Base-by-base conservation (phyloP, 225 moss, liverwort and hornwort genomes). In the Bryum argenteum region DNA sequence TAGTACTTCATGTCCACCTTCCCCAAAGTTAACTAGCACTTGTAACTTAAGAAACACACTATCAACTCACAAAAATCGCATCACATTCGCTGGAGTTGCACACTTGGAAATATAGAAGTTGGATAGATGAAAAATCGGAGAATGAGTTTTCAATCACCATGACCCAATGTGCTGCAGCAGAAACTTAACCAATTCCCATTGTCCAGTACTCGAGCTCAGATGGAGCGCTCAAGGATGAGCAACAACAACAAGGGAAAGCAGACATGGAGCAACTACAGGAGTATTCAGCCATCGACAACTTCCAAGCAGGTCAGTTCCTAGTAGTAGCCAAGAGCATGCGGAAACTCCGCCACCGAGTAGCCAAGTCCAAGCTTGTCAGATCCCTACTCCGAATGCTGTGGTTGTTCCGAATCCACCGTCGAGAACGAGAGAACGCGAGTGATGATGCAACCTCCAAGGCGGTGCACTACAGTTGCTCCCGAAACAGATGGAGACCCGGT, bases 401-500 rank as follows among this genome's bases (percentile, higher is more conserved):
- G 51, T 18, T 71, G 5, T 23, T 52, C 11, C 66, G 75, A 37
- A 53, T 63, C 16, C 53, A 63, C n/a, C 58, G 75, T n/a, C n/a
- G 18, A 71, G 58, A 53, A 37, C 39, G 17, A n/a, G 73, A 72
- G 41, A 65, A 17, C 48, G 6, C 16, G 17, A 48, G 48, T 15
- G 48, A 17, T 7, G 48, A 48, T 33, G 33, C 33, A 33, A 6
- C 2, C 33, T 33, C 33, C 1, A 48, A 48, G 48, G 61, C 75
- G 2, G 54, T 69, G 66, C 78, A 79, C 19, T 33, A 26, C 73
- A 73, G 58, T 62, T 77, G 73, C 77, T 71, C 82, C 17, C 43
- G 78, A 11, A 83, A 83, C 63, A 47, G 82, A 43, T 83, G 82
- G 82, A 75, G 68, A 53, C 82, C 82, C 9, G 82, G 79, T 3